Evolutionary conservation across 495 filamentous ascomycete genomes (phyloP).

Genomic region (Penicillium bialowiezense): DNA sequence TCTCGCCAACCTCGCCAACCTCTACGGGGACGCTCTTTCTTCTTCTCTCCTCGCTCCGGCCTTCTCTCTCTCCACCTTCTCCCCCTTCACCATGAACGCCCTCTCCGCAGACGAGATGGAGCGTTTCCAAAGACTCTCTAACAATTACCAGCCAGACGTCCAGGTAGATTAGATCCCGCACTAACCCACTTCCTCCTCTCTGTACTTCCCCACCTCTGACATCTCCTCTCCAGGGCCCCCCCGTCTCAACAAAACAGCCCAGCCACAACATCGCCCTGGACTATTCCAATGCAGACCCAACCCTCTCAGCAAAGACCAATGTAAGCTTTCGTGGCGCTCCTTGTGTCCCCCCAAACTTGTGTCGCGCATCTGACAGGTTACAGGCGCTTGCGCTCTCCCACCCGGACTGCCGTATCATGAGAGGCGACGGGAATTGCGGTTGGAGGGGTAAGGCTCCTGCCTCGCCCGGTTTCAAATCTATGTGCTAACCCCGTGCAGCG

Average conservation of each 20-base stretch:
- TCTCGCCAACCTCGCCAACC: slow-evolving; percentile 13
- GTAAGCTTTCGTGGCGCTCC: slow-evolving; percentile 48
- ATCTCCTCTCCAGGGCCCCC: slow-evolving; percentile 66
- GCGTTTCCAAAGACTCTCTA: slow-evolving; percentile 52
- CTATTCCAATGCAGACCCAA: slow-evolving; percentile 87
- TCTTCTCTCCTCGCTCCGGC: slow-evolving; percentile 21
- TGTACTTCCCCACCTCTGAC: neutral
- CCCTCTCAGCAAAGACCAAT: slow-evolving; percentile 79
- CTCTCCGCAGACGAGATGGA: slow-evolving; percentile 52
- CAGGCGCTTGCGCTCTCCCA: slow-evolving; percentile 82
- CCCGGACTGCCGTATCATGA: slow-evolving; percentile 80
- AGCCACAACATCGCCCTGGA: slow-evolving; percentile 78
- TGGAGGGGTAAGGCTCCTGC: slow-evolving; percentile 78
- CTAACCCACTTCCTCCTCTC: neutral
- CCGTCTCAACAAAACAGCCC: slow-evolving; percentile 74
- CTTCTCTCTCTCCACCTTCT: slow-evolving; percentile 25
- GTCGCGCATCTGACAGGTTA: slow-evolving; percentile 15
- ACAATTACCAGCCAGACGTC: slow-evolving; percentile 64
- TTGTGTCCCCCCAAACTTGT: neutral
- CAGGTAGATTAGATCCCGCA: too few relatives aligned
- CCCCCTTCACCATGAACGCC: slow-evolving; percentile 40
- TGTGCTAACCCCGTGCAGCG: slow-evolving; percentile 52
- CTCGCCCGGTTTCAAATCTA: neutral
- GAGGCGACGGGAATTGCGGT: slow-evolving; percentile 93
- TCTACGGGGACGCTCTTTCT: slow-evolving; percentile 21